phyloP scores from a whole-genome alignment of 2,329 filamentous ascomycete species.

The Passalora sequoiae region DNA sequence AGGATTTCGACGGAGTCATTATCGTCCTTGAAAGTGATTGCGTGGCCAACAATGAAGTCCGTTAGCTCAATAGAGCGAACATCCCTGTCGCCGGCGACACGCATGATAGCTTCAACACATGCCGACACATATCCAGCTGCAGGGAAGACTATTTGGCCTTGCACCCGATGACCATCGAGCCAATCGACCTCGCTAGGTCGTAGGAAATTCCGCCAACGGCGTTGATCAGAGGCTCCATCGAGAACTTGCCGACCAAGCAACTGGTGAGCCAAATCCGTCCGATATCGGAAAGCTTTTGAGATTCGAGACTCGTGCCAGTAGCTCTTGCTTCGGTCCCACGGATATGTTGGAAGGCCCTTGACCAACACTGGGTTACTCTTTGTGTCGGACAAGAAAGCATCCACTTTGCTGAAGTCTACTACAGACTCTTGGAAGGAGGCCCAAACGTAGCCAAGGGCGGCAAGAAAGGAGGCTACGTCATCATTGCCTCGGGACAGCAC shows the following conservation, averaged over 20 bases:
- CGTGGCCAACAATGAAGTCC: constrained; percentile 9
- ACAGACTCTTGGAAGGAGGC: too few relatives aligned
- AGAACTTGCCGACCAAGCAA: constrained; percentile 7
- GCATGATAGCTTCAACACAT: constrained; percentile 19
- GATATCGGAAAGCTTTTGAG: background rate
- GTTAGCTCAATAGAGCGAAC: constrained; percentile 18
- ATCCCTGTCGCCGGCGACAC: constrained; percentile 12
- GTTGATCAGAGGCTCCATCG: background rate
- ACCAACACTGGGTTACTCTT: too few relatives aligned
- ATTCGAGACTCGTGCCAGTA: constrained; percentile 16
- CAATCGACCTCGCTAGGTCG: constrained; percentile 26
- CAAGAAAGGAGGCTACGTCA: too few relatives aligned
- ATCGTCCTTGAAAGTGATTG: background rate
- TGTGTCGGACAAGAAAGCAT: too few relatives aligned
- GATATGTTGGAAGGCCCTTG: constrained; percentile 16
- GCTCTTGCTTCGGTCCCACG: constrained; percentile 13
- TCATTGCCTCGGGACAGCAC: too few relatives aligned
- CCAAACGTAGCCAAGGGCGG: too few relatives aligned
- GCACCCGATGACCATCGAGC: constrained; percentile 32
- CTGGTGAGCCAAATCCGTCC: constrained; percentile 3
- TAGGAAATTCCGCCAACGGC: constrained; percentile 12
- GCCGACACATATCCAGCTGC: constrained; percentile 23
- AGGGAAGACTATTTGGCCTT: constrained; percentile 32
- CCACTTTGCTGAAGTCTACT: too few relatives aligned
- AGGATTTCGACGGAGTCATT: background rate